Evolutionary conservation across 108 stramenopile species (phyloP).

Genomic region (Schizochytrium sp.): DNA sequence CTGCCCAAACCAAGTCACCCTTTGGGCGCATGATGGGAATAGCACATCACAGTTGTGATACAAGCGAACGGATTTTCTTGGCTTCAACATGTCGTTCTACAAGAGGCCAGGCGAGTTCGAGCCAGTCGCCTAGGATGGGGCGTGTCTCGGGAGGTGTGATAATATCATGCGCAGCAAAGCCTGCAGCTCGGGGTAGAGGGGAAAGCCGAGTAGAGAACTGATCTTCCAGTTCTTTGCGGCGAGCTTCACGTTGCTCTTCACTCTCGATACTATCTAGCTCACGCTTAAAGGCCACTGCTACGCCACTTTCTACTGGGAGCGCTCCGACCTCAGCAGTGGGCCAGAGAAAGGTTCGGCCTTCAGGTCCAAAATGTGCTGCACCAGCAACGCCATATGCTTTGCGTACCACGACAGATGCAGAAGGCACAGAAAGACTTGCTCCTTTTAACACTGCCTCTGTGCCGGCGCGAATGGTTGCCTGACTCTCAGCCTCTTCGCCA

Average conservation of each 20-base stretch:
- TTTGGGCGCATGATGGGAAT: too few relatives aligned
- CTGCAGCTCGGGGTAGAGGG: background rate
- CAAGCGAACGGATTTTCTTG: background rate
- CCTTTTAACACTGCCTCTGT: background rate
- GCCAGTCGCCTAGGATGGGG: background rate
- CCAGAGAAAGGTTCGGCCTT: slow-evolving; percentile 4
- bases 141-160: background rate
- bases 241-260: slow-evolving; percentile 33
- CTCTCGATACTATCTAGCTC: slow-evolving; percentile 53
- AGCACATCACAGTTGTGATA: background rate
- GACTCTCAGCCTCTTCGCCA: slow-evolving; percentile 55
- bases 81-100: background rate
- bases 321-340: slow-evolving; percentile 11
- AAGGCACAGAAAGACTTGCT: slow-evolving; percentile 15
- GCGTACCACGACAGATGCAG: background rate
- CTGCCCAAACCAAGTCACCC: too few relatives aligned
- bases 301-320: slow-evolving; percentile 24
- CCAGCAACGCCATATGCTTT: slow-evolving; percentile 47
- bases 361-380: background rate
- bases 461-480: slow-evolving; percentile 19
- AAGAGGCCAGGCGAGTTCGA: slow-evolving; percentile 14
- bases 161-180: slow-evolving; percentile 20
- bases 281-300: slow-evolving; percentile 40
- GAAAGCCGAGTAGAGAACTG: slow-evolving; percentile 15
- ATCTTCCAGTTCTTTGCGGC: slow-evolving; percentile 4